A percentile compares a stretch with the other conserved stretches of the same genome.
These are phyloP conservation scores for Arthrocladium fulminans DNA, from an alignment of 2,329 filamentous ascomycete species.

Conservation along the genomic window DNA sequence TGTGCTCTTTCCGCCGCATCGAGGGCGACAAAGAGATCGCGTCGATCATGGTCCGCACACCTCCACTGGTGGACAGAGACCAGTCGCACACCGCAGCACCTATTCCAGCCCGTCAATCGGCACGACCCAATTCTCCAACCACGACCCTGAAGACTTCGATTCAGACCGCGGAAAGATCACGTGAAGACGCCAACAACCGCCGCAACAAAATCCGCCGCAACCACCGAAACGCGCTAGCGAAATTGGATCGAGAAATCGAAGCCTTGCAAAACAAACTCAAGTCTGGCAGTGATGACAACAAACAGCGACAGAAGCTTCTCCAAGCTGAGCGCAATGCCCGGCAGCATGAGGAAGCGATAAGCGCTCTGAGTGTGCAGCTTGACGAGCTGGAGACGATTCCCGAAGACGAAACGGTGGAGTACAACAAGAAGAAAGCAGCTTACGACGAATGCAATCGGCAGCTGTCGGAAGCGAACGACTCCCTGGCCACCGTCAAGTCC, in stretches of 20 bases:
- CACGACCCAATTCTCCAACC: constrained; percentile 55
- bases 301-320: constrained; percentile 52
- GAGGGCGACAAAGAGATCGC: constrained; percentile 51
- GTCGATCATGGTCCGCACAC: constrained; percentile 54
- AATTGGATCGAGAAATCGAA: constrained; percentile 54
- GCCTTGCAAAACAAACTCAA: constrained; percentile 49
- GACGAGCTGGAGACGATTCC: constrained; percentile 49
- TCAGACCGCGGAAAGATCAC: constrained; percentile 50
- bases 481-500: constrained; percentile 43
- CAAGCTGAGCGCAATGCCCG: constrained; percentile 55
- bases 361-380: constrained; percentile 45
- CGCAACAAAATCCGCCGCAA: constrained; percentile 53
- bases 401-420: constrained; percentile 46
- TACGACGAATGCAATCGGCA: constrained; percentile 48
- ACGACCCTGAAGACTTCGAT: constrained; percentile 59
- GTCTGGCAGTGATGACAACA: constrained; percentile 52
- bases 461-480: constrained; percentile 42
- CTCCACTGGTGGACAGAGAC: constrained; percentile 49
- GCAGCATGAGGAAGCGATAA: constrained; percentile 55
- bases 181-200: constrained; percentile 51
- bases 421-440: constrained; percentile 42
- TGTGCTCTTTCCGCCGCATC: constrained; percentile 52
- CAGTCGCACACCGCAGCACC: constrained; percentile 41
- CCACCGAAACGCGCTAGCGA: constrained; percentile 49
- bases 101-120: constrained; percentile 47